Evolutionary conservation across 1,284 basidiomycete species (phyloP).

Genomic region (Trichosporon sp.): DNA sequence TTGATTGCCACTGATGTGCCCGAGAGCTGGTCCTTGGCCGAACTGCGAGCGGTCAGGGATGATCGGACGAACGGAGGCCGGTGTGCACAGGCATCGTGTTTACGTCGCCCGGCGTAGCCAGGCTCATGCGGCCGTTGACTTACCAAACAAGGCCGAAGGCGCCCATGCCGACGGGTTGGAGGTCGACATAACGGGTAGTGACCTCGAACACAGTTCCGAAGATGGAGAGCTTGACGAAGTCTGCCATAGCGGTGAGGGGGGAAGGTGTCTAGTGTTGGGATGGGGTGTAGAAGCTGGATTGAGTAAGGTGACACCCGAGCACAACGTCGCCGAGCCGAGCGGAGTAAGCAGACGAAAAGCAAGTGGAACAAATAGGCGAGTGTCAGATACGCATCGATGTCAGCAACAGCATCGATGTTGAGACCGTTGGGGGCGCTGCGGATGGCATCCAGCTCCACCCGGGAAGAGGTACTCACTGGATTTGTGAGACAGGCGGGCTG

Average conservation of each 20-base stretch:
- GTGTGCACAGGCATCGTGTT: neutral
- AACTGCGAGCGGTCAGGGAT: slow-evolving; percentile 56
- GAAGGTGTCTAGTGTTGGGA: neutral
- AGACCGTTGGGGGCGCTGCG: neutral
- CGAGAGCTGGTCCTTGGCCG: slow-evolving; percentile 95
- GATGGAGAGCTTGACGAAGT: slow-evolving; percentile 95
- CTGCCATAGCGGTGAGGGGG: slow-evolving; percentile 48
- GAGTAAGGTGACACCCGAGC: neutral
- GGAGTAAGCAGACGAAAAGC: neutral
- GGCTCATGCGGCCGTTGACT: slow-evolving; percentile 32
- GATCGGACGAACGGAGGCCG: neutral
- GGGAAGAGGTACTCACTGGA: neutral
- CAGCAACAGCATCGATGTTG: neutral
- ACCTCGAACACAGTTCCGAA: slow-evolving; percentile 85
- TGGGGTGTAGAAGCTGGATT: neutral
- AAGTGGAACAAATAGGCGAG: neutral
- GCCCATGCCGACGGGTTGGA: slow-evolving; percentile 99
- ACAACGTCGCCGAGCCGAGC: neutral
- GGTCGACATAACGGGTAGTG: slow-evolving; percentile 96
- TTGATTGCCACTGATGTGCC: slow-evolving; percentile 93
- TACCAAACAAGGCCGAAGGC: slow-evolving; percentile 95
- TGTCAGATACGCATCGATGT: neutral
- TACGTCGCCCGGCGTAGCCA: neutral
- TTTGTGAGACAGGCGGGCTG: neutral
- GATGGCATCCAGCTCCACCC: neutral